A percentile compares a stretch with the other conserved stretches of the same genome.
Conservation (phyloP, 2,329 filamentous ascomycete species). For the Microsporum ferrugineum region DNA sequence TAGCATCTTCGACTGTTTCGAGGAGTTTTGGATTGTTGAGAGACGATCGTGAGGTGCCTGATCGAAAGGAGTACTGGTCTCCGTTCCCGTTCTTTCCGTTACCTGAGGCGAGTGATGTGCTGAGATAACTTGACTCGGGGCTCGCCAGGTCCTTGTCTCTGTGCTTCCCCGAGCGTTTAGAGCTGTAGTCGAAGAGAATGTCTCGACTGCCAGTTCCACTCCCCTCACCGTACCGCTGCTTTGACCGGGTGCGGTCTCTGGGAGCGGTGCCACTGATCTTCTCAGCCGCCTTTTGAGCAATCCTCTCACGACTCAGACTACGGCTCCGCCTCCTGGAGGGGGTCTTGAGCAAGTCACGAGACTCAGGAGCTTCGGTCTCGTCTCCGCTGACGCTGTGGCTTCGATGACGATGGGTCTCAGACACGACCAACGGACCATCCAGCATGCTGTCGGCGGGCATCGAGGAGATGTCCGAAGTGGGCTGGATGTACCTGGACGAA, state of each 20-base stretch:
- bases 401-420: slow-evolving; percentile 36
- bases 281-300: slow-evolving; percentile 57
- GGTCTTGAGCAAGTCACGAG: slow-evolving; percentile 41
- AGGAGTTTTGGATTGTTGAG: slow-evolving; percentile 87
- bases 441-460: slow-evolving; percentile 64
- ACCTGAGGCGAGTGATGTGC: slow-evolving; percentile 42
- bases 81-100: slow-evolving; percentile 25
- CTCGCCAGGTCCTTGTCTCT: slow-evolving; percentile 44
- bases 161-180: slow-evolving; percentile 40
- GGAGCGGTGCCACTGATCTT: slow-evolving; percentile 41
- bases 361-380: slow-evolving; percentile 10
- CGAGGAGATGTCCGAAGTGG: slow-evolving; percentile 75
- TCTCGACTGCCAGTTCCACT: slow-evolving; percentile 32
- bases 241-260: slow-evolving; percentile 32
- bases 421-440: slow-evolving; percentile 41
- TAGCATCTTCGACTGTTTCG: slow-evolving; percentile 86
- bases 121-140: slow-evolving; percentile 52
- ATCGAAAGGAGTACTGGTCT: slow-evolving; percentile 48
- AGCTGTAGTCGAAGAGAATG: slow-evolving; percentile 26
- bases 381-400: slow-evolving; percentile 56
- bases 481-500: slow-evolving; percentile 52
- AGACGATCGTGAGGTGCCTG: slow-evolving; percentile 54
- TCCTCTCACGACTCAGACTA: slow-evolving; percentile 51
- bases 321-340: slow-evolving; percentile 44
- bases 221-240: slow-evolving; percentile 32